A percentile compares a stretch with the other conserved stretches of the same genome.
These are phyloP conservation scores for Colletotrichum paranaense DNA, from an alignment of 2,329 filamentous ascomycete species.

Conservation along the genomic window DNA sequence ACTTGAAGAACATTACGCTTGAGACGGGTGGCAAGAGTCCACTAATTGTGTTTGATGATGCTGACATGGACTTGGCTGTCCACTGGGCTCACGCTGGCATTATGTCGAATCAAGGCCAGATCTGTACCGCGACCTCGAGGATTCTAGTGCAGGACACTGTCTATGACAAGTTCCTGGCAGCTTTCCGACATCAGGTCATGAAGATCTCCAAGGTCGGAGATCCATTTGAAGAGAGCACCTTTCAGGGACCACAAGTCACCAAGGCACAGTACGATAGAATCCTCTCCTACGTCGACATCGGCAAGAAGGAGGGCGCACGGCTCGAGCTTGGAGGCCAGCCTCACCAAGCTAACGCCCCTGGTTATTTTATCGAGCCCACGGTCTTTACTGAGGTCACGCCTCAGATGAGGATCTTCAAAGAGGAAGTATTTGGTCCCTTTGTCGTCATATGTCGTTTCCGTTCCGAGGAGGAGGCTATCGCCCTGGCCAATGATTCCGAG, in stretches of 20 bases:
- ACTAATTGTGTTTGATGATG: slow-evolving; percentile 69
- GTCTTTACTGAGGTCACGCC: slow-evolving; percentile 43
- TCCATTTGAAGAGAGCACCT: slow-evolving; percentile 71
- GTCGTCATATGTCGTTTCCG: slow-evolving; percentile 43
- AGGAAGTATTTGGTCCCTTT: slow-evolving; percentile 47
- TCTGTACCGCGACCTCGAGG: slow-evolving; percentile 69
- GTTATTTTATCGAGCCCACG: slow-evolving; percentile 44
- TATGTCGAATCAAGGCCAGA: slow-evolving; percentile 68
- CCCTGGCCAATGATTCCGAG: slow-evolving; percentile 54
- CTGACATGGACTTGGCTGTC: slow-evolving; percentile 71
- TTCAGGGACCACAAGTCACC: slow-evolving; percentile 76
- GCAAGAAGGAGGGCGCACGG: slow-evolving; percentile 70
- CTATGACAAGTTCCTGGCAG: slow-evolving; percentile 70
- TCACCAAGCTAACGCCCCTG: slow-evolving; percentile 58
- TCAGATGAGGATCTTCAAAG: slow-evolving; percentile 41
- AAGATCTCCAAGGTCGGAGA: slow-evolving; percentile 70
- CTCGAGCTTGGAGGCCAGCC: slow-evolving; percentile 55
- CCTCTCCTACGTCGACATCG: slow-evolving; percentile 73
- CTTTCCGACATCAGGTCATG: slow-evolving; percentile 68
- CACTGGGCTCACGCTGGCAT: slow-evolving; percentile 58
- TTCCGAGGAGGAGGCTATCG: slow-evolving; percentile 46
- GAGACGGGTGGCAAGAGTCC: slow-evolving; percentile 72
- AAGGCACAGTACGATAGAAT: slow-evolving; percentile 73
- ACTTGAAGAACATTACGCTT: slow-evolving; percentile 68
- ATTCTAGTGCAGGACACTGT: slow-evolving; percentile 68